Base-by-base conservation (phyloP, 192 early-diverging fungal genomes). In the Mortierella antarctica region DNA sequence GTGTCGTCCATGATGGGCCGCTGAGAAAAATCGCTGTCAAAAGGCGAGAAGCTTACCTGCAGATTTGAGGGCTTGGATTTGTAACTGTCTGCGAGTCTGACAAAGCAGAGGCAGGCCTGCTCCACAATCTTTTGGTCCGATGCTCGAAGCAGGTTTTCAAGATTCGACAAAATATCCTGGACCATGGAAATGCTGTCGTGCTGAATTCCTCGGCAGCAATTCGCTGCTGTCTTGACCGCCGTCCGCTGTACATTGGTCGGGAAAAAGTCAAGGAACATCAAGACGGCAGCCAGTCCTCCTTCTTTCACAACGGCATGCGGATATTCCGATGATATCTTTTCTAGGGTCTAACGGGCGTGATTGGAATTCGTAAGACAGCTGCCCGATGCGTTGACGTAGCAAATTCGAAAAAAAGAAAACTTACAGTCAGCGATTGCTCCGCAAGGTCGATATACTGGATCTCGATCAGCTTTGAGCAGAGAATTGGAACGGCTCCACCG, bases 381-480 rank as follows among this genome's bases (percentile, higher is more conserved):
- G 31, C 31, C 31, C 31, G 31, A 31, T 65, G 39, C 42, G 42
- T 3, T 51, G 12, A 14, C 18, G 41, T 10, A 46, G 54, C 14
- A 15, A 58, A 41, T n/a, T n/a, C n/a, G n/a, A n/a, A n/a, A 21
- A 46, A 79, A 41, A 54, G 40, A 57, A 48, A 59, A 74, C 72
- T 86, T 83, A 93, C 91, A 23, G 84, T 82, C 61, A 97, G 82
- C 0, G 95, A 92, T 67, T 93, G 93, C 77, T 98, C 97, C 7
- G 96, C 97, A 51, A 98, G 85, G 65, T 98, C 97, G 60, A 97
- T 97, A 62, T 94, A 97, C 68, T 96, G 91, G 59, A 98, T 93
- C 62, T 94, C 92, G 62, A 88, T 83, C 39, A 98, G 82, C 73
- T 96, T 96, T 44, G 83, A 79, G 40, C 94, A 90, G 9, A 98